A percentile compares a stretch with the other conserved stretches of the same genome.
Evolutionary conservation across 2,329 filamentous ascomycete genomes (phyloP).

Genomic region (Ophiosphaerella herpotricha): DNA sequence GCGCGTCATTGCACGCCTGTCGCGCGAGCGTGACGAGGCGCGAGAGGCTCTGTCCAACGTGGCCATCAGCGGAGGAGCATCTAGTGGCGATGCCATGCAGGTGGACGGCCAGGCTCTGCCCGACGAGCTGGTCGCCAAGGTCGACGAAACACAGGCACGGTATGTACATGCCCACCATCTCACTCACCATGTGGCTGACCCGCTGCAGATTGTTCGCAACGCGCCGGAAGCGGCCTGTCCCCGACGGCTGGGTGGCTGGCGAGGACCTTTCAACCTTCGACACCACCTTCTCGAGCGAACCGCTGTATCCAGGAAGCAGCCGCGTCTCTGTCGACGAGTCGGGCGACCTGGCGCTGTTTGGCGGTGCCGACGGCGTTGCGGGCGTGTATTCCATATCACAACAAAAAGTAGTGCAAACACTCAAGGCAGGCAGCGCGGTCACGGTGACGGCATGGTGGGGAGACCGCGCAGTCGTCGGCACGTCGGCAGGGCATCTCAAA

Average conservation of each 20-base stretch:
- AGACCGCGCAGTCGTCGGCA: slow-evolving; percentile 72
- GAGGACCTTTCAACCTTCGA: slow-evolving; percentile 70
- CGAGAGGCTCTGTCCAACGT: slow-evolving; percentile 86
- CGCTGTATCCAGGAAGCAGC: slow-evolving; percentile 63
- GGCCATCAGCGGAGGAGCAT: slow-evolving; percentile 66
- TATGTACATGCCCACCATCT: slow-evolving; percentile 53
- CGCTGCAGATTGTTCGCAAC: slow-evolving; percentile 75
- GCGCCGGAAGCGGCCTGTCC: slow-evolving; percentile 85
- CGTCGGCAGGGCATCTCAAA: slow-evolving; percentile 77
- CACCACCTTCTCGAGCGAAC: slow-evolving; percentile 57
- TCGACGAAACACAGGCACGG: slow-evolving; percentile 81
- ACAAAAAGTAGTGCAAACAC: slow-evolving; percentile 72
- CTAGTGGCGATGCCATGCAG: slow-evolving; percentile 83
- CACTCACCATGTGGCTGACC: slow-evolving; percentile 22
- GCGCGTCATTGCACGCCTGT: slow-evolving; percentile 86
- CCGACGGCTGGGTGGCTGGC: slow-evolving; percentile 79
- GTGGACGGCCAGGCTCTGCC: slow-evolving; percentile 81
- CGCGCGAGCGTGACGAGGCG: slow-evolving; percentile 91
- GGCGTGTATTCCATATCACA: slow-evolving; percentile 80
- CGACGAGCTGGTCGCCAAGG: slow-evolving; percentile 69
- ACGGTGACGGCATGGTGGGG: slow-evolving; percentile 70
- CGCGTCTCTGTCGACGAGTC: slow-evolving; percentile 62
- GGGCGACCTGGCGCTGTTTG: slow-evolving; percentile 72
- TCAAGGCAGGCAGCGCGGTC: slow-evolving; percentile 68
- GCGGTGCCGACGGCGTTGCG: slow-evolving; percentile 73